Conservation (phyloP, 192 early-diverging fungal species). For the Tieghemiomyces parasiticus region DNA sequence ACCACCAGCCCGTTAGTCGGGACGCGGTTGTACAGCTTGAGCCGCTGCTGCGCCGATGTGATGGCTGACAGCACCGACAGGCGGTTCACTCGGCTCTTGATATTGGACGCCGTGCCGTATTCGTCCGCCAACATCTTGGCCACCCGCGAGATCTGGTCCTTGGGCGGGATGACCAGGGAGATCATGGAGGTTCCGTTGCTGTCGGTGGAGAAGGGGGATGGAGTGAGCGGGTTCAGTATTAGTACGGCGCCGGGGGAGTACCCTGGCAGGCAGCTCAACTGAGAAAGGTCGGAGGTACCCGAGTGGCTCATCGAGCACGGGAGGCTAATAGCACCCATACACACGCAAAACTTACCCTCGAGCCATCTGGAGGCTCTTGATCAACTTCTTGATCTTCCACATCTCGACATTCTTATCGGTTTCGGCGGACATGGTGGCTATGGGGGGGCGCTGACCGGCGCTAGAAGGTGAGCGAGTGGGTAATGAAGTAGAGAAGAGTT, state of each 20-base stretch:
- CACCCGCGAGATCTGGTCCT: slow-evolving; percentile 79
- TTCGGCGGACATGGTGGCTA: slow-evolving; percentile 14
- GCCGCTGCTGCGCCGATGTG: slow-evolving; percentile 88
- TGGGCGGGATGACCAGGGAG: slow-evolving; percentile 89
- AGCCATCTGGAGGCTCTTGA: slow-evolving; percentile 88
- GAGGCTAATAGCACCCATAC: neutral
- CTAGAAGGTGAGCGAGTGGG: no score
- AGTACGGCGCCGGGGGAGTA: no score
- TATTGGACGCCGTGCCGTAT: slow-evolving; percentile 99
- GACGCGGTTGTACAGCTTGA: slow-evolving; percentile 85
- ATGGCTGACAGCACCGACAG: slow-evolving; percentile 94
- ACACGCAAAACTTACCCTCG: slow-evolving; percentile 78
- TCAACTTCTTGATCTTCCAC: slow-evolving; percentile 98
- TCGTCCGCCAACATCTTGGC: slow-evolving; percentile 94
- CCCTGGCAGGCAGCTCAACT: no score
- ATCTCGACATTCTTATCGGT: slow-evolving; percentile 85
- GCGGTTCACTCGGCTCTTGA: slow-evolving; percentile 98
- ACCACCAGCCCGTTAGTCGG: slow-evolving; percentile 94
- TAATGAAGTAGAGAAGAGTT: no score
- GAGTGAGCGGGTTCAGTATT: no score
- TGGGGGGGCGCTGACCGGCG: no score
- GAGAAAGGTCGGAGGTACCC: no score
- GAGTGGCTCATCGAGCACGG: no score
- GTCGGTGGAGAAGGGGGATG: no score
- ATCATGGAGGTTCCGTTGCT: slow-evolving; percentile 99